Evolutionary conservation across 352 stramenopile species (phyloP).

Genomic region (Globisporangium canariense): DNA sequence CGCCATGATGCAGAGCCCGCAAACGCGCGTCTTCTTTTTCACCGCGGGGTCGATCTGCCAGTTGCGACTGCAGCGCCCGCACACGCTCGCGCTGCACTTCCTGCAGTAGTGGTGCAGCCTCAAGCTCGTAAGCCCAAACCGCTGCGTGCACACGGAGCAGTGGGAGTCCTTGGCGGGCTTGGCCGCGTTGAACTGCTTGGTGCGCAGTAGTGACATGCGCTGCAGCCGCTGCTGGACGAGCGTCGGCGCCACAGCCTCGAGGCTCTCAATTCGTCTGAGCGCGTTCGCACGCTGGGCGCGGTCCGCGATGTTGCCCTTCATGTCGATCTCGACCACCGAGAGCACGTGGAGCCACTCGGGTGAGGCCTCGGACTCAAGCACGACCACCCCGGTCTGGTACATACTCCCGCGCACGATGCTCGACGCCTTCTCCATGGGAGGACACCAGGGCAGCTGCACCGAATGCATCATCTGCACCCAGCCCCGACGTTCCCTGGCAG

Average conservation of each 20-base stretch:
- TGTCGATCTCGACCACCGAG: slow-evolving; percentile 24
- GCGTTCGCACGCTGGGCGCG: slow-evolving; percentile 17
- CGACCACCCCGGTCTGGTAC: slow-evolving; percentile 36
- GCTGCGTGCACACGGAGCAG: slow-evolving; percentile 20
- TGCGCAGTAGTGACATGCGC: slow-evolving; percentile 19
- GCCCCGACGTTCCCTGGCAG: slow-evolving; percentile 19
- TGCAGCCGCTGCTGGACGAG: slow-evolving; percentile 19
- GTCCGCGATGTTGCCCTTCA: slow-evolving; percentile 23
- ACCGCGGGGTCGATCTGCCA: not conserved
- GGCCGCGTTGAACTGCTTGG: slow-evolving; percentile 14
- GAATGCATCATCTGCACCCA: slow-evolving; percentile 61
- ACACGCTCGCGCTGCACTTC: slow-evolving; percentile 20
- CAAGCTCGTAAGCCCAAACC: slow-evolving; percentile 18
- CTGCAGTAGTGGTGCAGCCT: slow-evolving; percentile 16
- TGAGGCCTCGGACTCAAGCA: slow-evolving; percentile 24
- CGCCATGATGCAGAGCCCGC: slow-evolving; percentile 13
- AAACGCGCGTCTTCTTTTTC: slow-evolving; percentile 21
- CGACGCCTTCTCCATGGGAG: slow-evolving; percentile 29
- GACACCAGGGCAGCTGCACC: slow-evolving; percentile 52
- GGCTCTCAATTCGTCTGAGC: slow-evolving; percentile 6
- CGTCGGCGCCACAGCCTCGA: slow-evolving; percentile 11
- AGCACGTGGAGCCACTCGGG: slow-evolving; percentile 26
- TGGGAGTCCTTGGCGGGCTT: slow-evolving; percentile 15
- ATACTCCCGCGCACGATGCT: slow-evolving; percentile 33
- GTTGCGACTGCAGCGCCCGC: slow-evolving; percentile 19